Evolutionary conservation across 1,139 yeast species (phyloP).

Genomic region (Candida gigantensis): DNA sequence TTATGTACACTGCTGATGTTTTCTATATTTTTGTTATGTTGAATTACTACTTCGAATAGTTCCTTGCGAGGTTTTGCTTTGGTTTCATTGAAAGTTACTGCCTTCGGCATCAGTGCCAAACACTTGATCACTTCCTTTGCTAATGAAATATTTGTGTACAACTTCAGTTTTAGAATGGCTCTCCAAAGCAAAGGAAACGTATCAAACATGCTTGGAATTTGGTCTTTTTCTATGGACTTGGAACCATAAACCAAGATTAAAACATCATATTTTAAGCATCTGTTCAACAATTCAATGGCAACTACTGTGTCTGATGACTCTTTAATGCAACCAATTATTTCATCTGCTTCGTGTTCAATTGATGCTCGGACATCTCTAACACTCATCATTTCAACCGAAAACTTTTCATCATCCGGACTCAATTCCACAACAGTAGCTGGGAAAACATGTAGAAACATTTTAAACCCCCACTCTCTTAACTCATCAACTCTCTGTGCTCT

Average conservation of each 20-base stretch:
- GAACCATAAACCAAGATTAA: constrained; percentile 57
- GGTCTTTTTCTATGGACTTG: constrained; percentile 37
- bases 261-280: constrained; percentile 57
- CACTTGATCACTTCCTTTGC: constrained; percentile 43
- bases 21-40: constrained; percentile 35
- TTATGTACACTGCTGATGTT: constrained; percentile 24
- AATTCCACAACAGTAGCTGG: constrained; percentile 16
- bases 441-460: constrained; percentile 16
- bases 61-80: constrained; percentile 25
- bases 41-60: constrained; percentile 24
- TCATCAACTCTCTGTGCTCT: constrained; percentile 8
- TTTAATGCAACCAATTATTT: constrained; percentile 24
- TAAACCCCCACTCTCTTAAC: constrained; percentile 16
- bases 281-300: constrained; percentile 45
- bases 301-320: constrained; percentile 16
- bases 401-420: constrained; percentile 18
- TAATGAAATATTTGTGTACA: constrained; percentile 38
- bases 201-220: constrained; percentile 43
- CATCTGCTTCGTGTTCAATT: constrained; percentile 30
- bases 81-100: constrained; percentile 35
- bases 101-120: constrained; percentile 43
- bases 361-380: constrained; percentile 38
- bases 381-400: constrained; percentile 25
- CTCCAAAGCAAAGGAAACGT: constrained; percentile 52
- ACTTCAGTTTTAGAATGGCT: constrained; percentile 30